Conservation (phyloP, 192 early-diverging fungal species). For the Dissophora ornata region DNA sequence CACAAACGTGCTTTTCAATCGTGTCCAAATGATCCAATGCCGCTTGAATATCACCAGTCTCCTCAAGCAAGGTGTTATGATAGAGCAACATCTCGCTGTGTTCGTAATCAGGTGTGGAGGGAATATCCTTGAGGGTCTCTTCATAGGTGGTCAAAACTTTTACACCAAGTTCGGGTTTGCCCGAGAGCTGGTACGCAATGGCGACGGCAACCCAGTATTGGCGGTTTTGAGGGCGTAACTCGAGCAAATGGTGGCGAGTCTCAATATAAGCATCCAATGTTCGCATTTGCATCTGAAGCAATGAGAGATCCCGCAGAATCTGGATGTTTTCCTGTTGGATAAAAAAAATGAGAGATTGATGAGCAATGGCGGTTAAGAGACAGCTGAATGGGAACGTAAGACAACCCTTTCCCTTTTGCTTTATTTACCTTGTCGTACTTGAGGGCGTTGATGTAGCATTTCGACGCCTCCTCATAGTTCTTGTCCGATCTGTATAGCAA, state of each 20-base stretch:
- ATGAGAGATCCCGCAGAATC: conserved; percentile 90
- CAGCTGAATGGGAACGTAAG: too few relatives aligned
- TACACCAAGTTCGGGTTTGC: conserved; percentile 78
- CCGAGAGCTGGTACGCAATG: conserved; percentile 83
- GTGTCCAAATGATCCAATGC: conserved; percentile 84
- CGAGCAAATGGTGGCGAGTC: conserved; percentile 74
- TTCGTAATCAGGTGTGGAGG: conserved; percentile 66
- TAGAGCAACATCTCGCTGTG: conserved; percentile 89
- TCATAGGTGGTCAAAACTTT: conserved; percentile 78
- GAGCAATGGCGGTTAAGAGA: too few relatives aligned
- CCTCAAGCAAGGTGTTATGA: conserved; percentile 87
- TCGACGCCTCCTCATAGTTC: conserved; percentile 92
- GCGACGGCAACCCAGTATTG: conserved; percentile 90
- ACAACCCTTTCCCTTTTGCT: too few relatives aligned
- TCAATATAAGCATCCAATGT: conserved; percentile 87
- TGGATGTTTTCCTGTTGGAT: conserved; percentile 85
- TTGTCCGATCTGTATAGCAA: conserved; percentile 91
- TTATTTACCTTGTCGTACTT: conserved; percentile 85
- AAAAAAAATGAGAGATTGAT: too few relatives aligned
- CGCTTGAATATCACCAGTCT: conserved; percentile 78
- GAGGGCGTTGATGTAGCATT: conserved; percentile 90
- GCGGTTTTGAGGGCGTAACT: conserved; percentile 73
- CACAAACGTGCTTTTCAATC: conserved; percentile 79
- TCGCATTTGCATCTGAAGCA: conserved; percentile 90
- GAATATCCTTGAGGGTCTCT: conserved; percentile 68